Base-by-base conservation (phyloP, 257 asterid genomes). In the Nicotiana undulata region DNA sequence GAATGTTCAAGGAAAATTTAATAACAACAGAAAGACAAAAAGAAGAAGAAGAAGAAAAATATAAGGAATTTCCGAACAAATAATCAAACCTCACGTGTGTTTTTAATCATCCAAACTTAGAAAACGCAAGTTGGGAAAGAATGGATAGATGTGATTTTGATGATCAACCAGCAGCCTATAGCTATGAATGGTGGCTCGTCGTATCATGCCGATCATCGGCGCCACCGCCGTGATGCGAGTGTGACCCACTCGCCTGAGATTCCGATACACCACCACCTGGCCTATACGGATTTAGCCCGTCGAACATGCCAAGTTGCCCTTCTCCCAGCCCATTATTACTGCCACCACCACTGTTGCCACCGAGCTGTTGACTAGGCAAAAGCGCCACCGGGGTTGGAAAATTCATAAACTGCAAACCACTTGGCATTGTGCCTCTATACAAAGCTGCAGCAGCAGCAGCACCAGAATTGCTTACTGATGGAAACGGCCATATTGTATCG, bases 361-460 rank as follows among this genome's bases (percentile, higher is more conserved):
- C 90, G 5, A 86, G 64, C 29, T 90, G 96, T 63, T 89, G 95
- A 49, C 93, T 86, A 10, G 98, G 96, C 86, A 95, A 63, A 77
- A 92, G 84, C 13, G 97, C 96, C 34, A 95, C 88, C 2, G 97
- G 93, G 0, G 96, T 85, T 29, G 96, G 97, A 61, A 93, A 95
- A 65, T 95, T 93, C 99, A 95, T 92, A 82, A 95, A 91, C 88
- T 95, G 97, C 82, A 93, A 81, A 10, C 97, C 99, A 46, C 94
- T 92, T 0, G 98, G 91, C 88, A 88, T 85, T n/a, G 86, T 85
- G 5, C 99, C 94, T 79, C 97, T 86, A 64, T 93, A 92, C 88
- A 95, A 84, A 53, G 96, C 91, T 18, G 93, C 90, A 0, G 92
- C 90, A 0, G 92, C 90, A 0, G 94, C 85, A 55, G 86, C 85